Evolutionary conservation across 2,329 filamentous ascomycete genomes (phyloP).

Genomic region (Exophiala phaeomuriformis): DNA sequence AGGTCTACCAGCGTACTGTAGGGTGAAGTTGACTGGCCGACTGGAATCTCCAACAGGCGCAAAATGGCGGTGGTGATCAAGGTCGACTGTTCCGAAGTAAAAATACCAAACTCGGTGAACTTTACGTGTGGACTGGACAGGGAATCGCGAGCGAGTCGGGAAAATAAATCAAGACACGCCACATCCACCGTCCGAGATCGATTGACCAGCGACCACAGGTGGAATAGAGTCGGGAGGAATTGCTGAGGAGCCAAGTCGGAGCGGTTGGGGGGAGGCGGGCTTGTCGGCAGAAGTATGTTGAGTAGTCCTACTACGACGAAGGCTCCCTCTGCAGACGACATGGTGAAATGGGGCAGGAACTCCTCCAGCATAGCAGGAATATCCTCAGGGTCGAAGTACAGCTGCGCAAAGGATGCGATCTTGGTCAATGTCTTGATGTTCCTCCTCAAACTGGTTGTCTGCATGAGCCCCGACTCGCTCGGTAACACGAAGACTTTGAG

Average conservation of each 20-base stretch:
- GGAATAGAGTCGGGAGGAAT: conserved; percentile 89
- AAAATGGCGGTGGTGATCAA: conserved; percentile 88
- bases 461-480: conserved; percentile 62
- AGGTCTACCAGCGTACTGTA: conserved; percentile 77
- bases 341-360: conserved; percentile 80
- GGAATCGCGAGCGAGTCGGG: conserved; percentile 76
- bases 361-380: conserved; percentile 74
- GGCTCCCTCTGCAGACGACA: conserved; percentile 82
- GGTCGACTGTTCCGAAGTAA: conserved; percentile 83
- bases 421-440: conserved; percentile 72
- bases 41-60: conserved; percentile 85
- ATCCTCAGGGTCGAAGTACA: conserved; percentile 86
- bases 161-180: conserved; percentile 82
- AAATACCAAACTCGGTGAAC: conserved; percentile 82
- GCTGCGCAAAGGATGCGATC: conserved; percentile 79
- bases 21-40: conserved; percentile 88
- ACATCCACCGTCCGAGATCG: conserved; percentile 81
- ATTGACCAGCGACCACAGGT: conserved; percentile 89
- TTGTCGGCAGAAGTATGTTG: conserved; percentile 81
- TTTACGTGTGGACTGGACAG: conserved; percentile 65
- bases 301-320: conserved; percentile 87
- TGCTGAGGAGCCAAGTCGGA: conserved; percentile 75
- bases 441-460: conserved; percentile 56
- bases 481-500: conserved; percentile 85
- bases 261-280: conserved; percentile 63